Percentiles rank a stretch among this genome's conserved stretches.
phyloP scores from a whole-genome alignment of 352 stramenopile species.

The Phytophthora colocasiae region DNA sequence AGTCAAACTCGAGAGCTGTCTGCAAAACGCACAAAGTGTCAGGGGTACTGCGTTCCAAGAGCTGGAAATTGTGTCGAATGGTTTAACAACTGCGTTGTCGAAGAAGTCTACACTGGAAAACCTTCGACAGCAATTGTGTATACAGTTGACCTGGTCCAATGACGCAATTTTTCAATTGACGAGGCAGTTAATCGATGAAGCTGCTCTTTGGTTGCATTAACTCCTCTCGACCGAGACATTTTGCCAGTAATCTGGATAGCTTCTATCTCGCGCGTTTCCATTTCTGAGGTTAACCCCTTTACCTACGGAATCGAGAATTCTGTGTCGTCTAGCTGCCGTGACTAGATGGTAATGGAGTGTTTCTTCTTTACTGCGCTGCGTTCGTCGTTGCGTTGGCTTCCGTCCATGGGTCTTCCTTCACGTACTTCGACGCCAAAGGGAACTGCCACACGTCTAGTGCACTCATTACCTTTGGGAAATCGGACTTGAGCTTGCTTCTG shows the following conservation, averaged over 20 bases:
- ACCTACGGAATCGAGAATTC: neutral
- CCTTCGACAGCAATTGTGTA: neutral
- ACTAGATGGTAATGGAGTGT: neutral
- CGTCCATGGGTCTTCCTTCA: slow-evolving; percentile 25
- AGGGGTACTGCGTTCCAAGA: neutral
- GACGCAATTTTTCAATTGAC: neutral
- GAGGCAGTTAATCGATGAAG: slow-evolving; percentile 2
- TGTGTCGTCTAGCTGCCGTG: neutral
- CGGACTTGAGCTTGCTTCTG: slow-evolving; percentile 8
- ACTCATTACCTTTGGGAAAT: slow-evolving; percentile 14
- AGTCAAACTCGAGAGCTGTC: neutral
- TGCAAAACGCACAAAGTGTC: neutral
- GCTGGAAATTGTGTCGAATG: neutral
- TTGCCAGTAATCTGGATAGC: too few species aligned
- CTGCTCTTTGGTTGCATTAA: neutral
- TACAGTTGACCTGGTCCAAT: neutral
- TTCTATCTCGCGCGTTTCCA: too few species aligned
- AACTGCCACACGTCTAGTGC: slow-evolving; percentile 27
- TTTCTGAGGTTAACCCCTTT: neutral
- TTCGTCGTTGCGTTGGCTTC: neutral
- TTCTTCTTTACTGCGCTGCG: neutral
- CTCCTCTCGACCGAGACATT: neutral
- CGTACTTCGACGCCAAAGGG: slow-evolving; percentile 44
- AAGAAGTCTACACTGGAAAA: neutral
- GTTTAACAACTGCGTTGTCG: neutral